phyloP scores from a whole-genome alignment of 2,329 filamentous ascomycete genomes.

The Fusarium pseudocircinatum region DNA sequence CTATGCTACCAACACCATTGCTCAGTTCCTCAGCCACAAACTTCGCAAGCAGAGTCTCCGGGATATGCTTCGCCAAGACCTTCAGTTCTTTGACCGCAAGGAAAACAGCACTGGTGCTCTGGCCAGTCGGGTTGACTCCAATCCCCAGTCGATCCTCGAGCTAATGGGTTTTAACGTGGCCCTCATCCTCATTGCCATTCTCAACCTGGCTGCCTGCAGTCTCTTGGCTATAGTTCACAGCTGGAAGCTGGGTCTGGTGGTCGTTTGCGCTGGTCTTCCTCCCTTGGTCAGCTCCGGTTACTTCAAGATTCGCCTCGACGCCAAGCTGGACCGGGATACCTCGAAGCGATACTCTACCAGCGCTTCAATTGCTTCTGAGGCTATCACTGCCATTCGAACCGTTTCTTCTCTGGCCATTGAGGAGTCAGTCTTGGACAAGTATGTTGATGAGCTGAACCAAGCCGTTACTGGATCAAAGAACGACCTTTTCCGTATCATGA shows the following conservation, averaged over 20 bases:
- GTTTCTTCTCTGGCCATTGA: slow-evolving; percentile 55
- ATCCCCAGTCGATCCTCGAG: slow-evolving; percentile 53
- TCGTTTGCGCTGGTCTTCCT: slow-evolving; percentile 55
- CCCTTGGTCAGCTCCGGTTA: slow-evolving; percentile 50
- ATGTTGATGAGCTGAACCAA: slow-evolving; percentile 45
- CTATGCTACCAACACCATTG: slow-evolving; percentile 47
- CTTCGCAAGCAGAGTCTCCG: slow-evolving; percentile 40
- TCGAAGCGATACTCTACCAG: slow-evolving; percentile 50
- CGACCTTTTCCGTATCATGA: slow-evolving; percentile 48
- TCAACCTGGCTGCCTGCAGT: slow-evolving; percentile 51
- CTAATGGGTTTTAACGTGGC: slow-evolving; percentile 56
- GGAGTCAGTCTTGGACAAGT: slow-evolving; percentile 46
- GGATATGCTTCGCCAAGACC: slow-evolving; percentile 52
- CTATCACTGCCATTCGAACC: slow-evolving; percentile 52
- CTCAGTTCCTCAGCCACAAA: slow-evolving; percentile 44
- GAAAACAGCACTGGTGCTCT: slow-evolving; percentile 54
- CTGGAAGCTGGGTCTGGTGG: slow-evolving; percentile 61
- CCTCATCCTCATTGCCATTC: slow-evolving; percentile 50
- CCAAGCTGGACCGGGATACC: slow-evolving; percentile 50
- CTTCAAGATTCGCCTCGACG: slow-evolving; percentile 53
- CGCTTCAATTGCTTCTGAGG: slow-evolving; percentile 56
- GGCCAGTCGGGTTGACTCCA: slow-evolving; percentile 48
- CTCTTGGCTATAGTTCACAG: slow-evolving; percentile 56
- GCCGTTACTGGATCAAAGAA: slow-evolving; percentile 44
- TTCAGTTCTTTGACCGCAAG: slow-evolving; percentile 54